A percentile compares a stretch with the other conserved stretches of the same genome.
These are phyloP conservation scores for Ophiostoma novo-ulmi DNA, from an alignment of 2,329 filamentous ascomycete genomes.

Conservation along the genomic window DNA sequence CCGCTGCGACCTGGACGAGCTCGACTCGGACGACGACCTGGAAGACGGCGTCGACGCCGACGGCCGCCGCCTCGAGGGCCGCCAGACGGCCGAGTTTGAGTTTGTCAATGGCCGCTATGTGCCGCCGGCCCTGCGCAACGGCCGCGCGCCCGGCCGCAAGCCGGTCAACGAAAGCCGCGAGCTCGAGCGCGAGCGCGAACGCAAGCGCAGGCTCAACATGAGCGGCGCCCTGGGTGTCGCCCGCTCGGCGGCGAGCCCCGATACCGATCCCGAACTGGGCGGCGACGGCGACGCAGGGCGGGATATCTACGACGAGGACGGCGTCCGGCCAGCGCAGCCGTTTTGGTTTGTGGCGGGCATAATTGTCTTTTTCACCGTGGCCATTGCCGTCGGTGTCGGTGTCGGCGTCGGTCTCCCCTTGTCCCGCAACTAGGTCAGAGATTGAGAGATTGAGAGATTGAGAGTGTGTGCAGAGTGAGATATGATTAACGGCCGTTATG, in stretches of 20 bases:
- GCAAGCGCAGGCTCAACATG: background rate
- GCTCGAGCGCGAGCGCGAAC: conserved; percentile 7
- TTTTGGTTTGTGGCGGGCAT: conserved; percentile 37
- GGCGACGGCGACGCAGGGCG: conserved; percentile 32
- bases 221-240: background rate
- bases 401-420: conserved; percentile 36
- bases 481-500: background rate
- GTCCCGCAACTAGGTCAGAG: background rate
- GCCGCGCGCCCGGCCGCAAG: conserved; percentile 24
- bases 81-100: conserved; percentile 24
- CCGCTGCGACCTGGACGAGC: conserved; percentile 23
- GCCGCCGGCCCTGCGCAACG: conserved; percentile 27
- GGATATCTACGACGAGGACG: background rate
- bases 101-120: conserved; percentile 29
- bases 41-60: conserved; percentile 14
- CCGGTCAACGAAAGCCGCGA: conserved; percentile 25
- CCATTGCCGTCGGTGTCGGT: conserved; percentile 37
- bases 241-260: background rate
- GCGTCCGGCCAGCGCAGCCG: conserved; percentile 24
- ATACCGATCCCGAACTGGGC: background rate
- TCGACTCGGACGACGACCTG: conserved; percentile 18
- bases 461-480: background rate
- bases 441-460: background rate
- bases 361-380: conserved; percentile 31
- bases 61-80: conserved; percentile 17